Conservation (phyloP, 495 filamentous ascomycete genomes). For the Umbilicaria muhlenbergii region DNA sequence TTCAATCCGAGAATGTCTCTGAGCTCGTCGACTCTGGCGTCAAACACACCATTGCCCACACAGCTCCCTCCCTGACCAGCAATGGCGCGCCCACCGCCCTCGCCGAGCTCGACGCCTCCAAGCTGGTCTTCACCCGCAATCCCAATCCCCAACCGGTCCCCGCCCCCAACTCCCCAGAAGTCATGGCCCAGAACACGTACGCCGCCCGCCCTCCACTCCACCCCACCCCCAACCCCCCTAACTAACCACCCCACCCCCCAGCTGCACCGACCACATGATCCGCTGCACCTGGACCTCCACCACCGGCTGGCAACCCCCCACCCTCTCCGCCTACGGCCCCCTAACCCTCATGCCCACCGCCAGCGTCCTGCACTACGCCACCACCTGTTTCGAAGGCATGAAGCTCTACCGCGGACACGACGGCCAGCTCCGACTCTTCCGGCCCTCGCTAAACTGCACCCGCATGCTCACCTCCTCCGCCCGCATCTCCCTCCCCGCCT, state of each 20-base stretch:
- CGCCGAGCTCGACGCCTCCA: slow-evolving; percentile 53
- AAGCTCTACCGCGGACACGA: slow-evolving; percentile 82
- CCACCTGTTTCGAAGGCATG: slow-evolving; percentile 96
- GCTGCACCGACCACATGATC: slow-evolving; percentile 77
- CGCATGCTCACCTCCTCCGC: slow-evolving; percentile 78
- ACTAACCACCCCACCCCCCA: slow-evolving; percentile 61
- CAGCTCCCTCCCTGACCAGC: slow-evolving; percentile 2
- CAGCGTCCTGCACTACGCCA: slow-evolving; percentile 97
- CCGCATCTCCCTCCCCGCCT: slow-evolving; percentile 80
- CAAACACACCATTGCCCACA: slow-evolving; percentile 23
- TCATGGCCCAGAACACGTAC: slow-evolving; percentile 21
- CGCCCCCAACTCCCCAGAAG: slow-evolving; percentile 34
- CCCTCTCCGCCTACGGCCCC: slow-evolving; percentile 88
- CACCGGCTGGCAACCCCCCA: slow-evolving; percentile 64
- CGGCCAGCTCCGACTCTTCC: slow-evolving; percentile 69
- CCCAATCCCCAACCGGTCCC: slow-evolving; percentile 54
- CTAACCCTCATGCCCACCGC: slow-evolving; percentile 89
- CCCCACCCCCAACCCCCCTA: slow-evolving; percentile 83
- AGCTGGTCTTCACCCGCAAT: slow-evolving; percentile 51
- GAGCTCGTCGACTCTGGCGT: slow-evolving; percentile 6
- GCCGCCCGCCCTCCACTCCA: slow-evolving; percentile 83
- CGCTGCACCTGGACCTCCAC: slow-evolving; percentile 80
- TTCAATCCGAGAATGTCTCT: not conserved
- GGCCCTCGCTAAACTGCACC: slow-evolving; percentile 93
- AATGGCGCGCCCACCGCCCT: slow-evolving; percentile 1